Evolutionary conservation across 2,329 filamentous ascomycete genomes (phyloP).

Genomic region (Polytolypa hystricis): DNA sequence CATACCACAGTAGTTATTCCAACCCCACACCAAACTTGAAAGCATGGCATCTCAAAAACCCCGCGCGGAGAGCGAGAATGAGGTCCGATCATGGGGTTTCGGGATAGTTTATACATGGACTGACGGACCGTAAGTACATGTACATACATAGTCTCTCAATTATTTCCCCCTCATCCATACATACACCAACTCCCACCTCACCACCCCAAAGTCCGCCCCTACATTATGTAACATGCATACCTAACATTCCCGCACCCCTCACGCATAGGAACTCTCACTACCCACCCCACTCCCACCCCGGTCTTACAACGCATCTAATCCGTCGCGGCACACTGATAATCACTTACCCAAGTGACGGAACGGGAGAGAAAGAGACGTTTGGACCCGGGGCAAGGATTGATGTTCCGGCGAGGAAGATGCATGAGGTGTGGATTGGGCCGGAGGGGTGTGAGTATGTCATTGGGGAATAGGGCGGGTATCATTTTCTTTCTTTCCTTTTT

Average conservation of each 20-base stretch:
- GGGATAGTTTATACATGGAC: constrained; percentile 50
- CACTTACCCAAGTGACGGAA: constrained; percentile 43
- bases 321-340: constrained; percentile 47
- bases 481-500: too few species aligned
- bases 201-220: background rate
- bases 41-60: too few species aligned
- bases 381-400: constrained; percentile 45
- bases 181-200: too few species aligned
- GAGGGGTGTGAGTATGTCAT: constrained; percentile 52
- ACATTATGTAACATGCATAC: background rate
- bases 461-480: constrained; percentile 37
- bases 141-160: background rate
- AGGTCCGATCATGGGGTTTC: constrained; percentile 50
- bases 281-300: constrained; percentile 45
- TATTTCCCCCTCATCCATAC: background rate
- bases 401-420: constrained; percentile 44
- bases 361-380: constrained; percentile 42
- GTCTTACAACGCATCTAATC: constrained; percentile 50
- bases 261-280: constrained; percentile 45
- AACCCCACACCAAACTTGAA: too few species aligned
- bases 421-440: constrained; percentile 52
- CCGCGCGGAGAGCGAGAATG: constrained; percentile 39
- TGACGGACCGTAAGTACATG: constrained; percentile 30
- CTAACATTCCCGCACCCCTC: background rate
- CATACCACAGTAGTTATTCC: too few species aligned